Evolutionary conservation across 352 stramenopile genomes (phyloP).

Genomic region (Phytopythium litorale): DNA sequence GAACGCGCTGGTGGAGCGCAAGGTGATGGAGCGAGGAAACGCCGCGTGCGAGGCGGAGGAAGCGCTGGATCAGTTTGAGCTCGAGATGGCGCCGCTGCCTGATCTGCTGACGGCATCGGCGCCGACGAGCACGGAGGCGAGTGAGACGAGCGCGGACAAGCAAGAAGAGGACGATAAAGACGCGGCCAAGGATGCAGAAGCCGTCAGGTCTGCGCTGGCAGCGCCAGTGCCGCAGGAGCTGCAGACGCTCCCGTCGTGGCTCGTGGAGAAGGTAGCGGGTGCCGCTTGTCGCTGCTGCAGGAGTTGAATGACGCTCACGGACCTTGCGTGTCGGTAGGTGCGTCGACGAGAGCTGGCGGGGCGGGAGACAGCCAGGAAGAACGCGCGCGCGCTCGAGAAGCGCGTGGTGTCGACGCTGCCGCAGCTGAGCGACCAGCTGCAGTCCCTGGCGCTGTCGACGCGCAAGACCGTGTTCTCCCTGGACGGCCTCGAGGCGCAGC

Average conservation of each 20-base stretch:
- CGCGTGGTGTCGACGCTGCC: conserved; percentile 58
- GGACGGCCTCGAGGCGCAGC: conserved; percentile 34
- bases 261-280: conserved; percentile 56
- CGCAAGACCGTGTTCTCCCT: conserved; percentile 61
- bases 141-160: conserved; percentile 26
- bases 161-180: conserved; percentile 9
- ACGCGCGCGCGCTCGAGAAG: conserved; percentile 33
- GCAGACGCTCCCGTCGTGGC: conserved; percentile 66
- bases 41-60: conserved; percentile 27
- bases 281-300: not conserved
- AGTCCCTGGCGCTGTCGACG: conserved; percentile 63
- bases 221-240: conserved; percentile 66
- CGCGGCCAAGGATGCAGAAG: not conserved
- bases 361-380: conserved; percentile 39
- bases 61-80: conserved; percentile 33
- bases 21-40: conserved; percentile 26
- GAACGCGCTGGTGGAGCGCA: conserved; percentile 27
- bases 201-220: conserved; percentile 22
- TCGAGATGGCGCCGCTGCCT: conserved; percentile 31
- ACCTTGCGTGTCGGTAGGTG: conserved; percentile 20
- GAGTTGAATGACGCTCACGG: not conserved
- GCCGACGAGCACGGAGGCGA: not conserved
- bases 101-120: conserved; percentile 13
- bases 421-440: conserved; percentile 68
- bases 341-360: conserved; percentile 44